Conservation (phyloP, 345 rosid genomes). For the Sisymbrium irio region DNA sequence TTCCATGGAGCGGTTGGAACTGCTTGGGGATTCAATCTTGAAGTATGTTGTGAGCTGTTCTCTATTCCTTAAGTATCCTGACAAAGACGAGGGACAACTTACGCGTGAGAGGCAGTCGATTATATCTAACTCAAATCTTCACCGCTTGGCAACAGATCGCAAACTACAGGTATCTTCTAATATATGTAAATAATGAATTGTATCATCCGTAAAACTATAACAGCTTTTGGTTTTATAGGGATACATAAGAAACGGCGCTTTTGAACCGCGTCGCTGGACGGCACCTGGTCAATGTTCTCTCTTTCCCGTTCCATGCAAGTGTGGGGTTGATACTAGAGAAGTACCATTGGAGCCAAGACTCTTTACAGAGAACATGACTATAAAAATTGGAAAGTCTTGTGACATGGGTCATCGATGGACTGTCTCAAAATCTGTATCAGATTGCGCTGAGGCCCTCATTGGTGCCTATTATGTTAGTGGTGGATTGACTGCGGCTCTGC, state of each 20-base stretch:
- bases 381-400: constrained; percentile 60
- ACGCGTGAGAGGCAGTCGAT: constrained; percentile 39
- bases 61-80: constrained; percentile 64
- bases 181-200: background rate
- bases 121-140: constrained; percentile 67
- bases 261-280: constrained; percentile 88
- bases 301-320: constrained; percentile 57
- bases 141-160: constrained; percentile 54
- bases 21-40: constrained; percentile 93
- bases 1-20: constrained; percentile 94
- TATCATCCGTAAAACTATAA: background rate
- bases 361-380: constrained; percentile 47
- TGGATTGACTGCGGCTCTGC: constrained; percentile 61
- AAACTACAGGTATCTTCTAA: constrained; percentile 60
- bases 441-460: constrained; percentile 81
- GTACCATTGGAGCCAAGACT: constrained; percentile 68
- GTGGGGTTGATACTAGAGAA: constrained; percentile 58
- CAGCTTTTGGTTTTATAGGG: constrained; percentile 42
- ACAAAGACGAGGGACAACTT: constrained; percentile 71
- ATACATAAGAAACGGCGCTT: constrained; percentile 69
- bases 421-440: constrained; percentile 75
- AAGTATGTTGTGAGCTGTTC: constrained; percentile 77
- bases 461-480: constrained; percentile 77
- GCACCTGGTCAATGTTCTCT: constrained; percentile 77
- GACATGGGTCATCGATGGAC: constrained; percentile 89